Percentiles rank a stretch among this genome's conserved stretches.
Conservation (phyloP, 257 asterid genomes). For the Jacaranda mimosifolia region DNA sequence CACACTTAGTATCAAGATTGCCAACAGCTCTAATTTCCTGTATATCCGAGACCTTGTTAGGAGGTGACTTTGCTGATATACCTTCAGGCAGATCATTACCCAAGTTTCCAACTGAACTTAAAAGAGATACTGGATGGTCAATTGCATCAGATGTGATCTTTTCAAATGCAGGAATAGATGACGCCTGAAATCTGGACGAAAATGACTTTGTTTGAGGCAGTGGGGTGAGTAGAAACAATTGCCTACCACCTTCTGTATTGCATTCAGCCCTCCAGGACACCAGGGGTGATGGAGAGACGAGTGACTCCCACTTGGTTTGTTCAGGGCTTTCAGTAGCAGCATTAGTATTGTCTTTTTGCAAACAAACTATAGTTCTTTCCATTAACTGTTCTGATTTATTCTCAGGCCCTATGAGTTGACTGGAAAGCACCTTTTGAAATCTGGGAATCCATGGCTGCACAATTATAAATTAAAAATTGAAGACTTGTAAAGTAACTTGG, state of each 20-base stretch:
- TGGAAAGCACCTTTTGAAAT: constrained; percentile 60
- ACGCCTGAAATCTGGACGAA: constrained; percentile 44
- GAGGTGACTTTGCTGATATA: constrained; percentile 42
- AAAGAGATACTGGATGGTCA: constrained; percentile 35
- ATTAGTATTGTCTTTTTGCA: constrained; percentile 35
- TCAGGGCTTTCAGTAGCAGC: constrained; percentile 63
- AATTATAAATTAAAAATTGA: constrained; percentile 22
- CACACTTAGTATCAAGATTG: constrained; percentile 39
- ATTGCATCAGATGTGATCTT: constrained; percentile 36
- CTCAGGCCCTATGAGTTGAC: constrained; percentile 43
- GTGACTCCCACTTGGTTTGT: constrained; percentile 67
- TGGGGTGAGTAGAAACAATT: constrained; percentile 92
- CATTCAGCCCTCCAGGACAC: constrained; percentile 91
- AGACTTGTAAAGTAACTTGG: constrained; percentile 3
- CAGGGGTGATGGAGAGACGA: constrained; percentile 91
- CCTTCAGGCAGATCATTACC: constrained; percentile 42
- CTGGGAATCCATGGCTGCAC: constrained; percentile 92
- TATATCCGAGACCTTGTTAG: constrained; percentile 37
- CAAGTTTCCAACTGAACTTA: constrained; percentile 33
- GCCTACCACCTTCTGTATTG: constrained; percentile 70
- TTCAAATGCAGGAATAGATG: constrained; percentile 43
- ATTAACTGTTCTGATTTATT: constrained; percentile 44
- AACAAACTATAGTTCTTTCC: constrained; percentile 35
- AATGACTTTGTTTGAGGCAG: constrained; percentile 60
- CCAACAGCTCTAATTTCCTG: constrained; percentile 34